Percentiles rank a stretch among this genome's conserved stretches.
phyloP scores from a whole-genome alignment of 2,329 filamentous ascomycete genomes.

The Monilinia vaccinii-corymbosi region DNA sequence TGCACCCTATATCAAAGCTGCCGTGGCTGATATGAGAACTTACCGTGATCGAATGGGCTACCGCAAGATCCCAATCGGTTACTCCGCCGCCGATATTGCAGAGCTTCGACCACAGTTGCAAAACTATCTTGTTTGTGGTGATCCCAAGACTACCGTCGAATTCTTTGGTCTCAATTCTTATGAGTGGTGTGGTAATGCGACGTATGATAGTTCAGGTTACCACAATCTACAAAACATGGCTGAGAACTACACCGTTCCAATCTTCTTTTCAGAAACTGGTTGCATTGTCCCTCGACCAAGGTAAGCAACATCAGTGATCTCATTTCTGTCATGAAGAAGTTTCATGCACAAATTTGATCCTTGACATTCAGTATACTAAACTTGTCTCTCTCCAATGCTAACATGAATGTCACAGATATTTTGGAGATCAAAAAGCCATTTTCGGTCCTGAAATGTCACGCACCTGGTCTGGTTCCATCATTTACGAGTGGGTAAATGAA shows the following conservation, averaged over 20 bases:
- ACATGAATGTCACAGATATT: constrained; percentile 34
- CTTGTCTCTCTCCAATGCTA: constrained; percentile 31
- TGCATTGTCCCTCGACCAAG: constrained; percentile 49
- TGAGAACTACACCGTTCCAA: constrained; percentile 58
- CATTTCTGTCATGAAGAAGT: not conserved
- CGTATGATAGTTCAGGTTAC: constrained; percentile 52
- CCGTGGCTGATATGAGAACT: constrained; percentile 46
- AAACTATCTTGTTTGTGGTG: constrained; percentile 65
- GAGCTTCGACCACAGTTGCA: constrained; percentile 61
- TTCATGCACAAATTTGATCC: not conserved
- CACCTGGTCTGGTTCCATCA: constrained; percentile 65
- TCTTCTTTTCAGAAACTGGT: constrained; percentile 84
- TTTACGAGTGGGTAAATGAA: constrained; percentile 88
- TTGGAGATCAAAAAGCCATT: constrained; percentile 66
- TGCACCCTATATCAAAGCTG: constrained; percentile 49
- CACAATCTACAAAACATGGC: constrained; percentile 57
- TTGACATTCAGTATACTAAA: constrained; percentile 27
- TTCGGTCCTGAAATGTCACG: constrained; percentile 64
- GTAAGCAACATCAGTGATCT: not conserved
- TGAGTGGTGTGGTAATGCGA: constrained; percentile 53
- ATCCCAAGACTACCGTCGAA: constrained; percentile 51
- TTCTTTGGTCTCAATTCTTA: constrained; percentile 61
- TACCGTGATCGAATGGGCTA: constrained; percentile 40
- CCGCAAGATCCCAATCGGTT: constrained; percentile 45
- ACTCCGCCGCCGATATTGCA: constrained; percentile 57